A percentile compares a stretch with the other conserved stretches of the same genome.
Evolutionary conservation across 2,329 filamentous ascomycete genomes (phyloP).

Genomic region (Diaporthe sp.): DNA sequence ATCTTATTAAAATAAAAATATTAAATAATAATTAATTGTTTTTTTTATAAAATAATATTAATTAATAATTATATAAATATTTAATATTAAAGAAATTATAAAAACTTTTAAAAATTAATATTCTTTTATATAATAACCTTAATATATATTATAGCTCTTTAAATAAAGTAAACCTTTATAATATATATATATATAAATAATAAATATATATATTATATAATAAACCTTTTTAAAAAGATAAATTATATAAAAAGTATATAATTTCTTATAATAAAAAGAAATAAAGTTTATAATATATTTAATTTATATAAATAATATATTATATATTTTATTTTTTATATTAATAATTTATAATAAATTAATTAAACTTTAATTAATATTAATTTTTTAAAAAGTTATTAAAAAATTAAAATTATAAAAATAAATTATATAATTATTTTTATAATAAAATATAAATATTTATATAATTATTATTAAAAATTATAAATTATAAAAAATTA

Average conservation of each 20-base stretch:
- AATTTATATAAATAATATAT: background rate
- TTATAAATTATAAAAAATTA: background rate
- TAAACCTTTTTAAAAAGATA: background rate
- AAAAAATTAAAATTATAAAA: background rate
- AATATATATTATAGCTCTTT: too few species aligned
- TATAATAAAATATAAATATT: background rate
- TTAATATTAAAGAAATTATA: too few species aligned
- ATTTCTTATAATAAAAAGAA: background rate
- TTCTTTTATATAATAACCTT: too few species aligned
- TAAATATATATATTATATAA: background rate
- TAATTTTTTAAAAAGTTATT: background rate
- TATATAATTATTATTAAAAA: background rate
- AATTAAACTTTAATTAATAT: background rate
- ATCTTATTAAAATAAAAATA: too few species aligned
- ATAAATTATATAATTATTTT: background rate
- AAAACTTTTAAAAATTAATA: too few species aligned
- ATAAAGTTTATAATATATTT: background rate
- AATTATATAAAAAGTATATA: background rate
- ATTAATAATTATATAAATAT: too few species aligned
- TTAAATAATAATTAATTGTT: too few species aligned
- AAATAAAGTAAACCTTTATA: background rate
- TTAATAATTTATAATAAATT: background rate
- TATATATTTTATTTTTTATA: background rate
- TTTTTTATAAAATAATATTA: too few species aligned
- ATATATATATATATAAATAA: background rate